phyloP scores from a whole-genome alignment of 1,284 basidiomycete species.

The Erythrobasidium hasegawianum region DNA sequence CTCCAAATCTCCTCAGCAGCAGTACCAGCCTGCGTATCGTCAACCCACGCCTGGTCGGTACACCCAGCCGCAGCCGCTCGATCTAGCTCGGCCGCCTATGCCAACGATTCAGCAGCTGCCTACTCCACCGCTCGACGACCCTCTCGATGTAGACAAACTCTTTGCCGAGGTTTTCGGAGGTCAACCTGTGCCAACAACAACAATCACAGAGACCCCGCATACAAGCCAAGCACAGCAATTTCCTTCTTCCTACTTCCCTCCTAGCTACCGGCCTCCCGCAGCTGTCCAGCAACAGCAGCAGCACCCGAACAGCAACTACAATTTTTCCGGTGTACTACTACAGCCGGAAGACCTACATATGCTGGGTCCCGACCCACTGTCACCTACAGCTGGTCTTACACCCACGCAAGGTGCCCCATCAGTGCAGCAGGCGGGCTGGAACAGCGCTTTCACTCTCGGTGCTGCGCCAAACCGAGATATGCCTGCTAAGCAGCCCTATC shows the following conservation, averaged over 20 bases:
- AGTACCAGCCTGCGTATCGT: neutral
- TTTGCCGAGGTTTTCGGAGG: slow-evolving; percentile 1
- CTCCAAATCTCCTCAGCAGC: neutral
- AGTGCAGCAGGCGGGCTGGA: slow-evolving; percentile 5
- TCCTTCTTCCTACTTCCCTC: no score
- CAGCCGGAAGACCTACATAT: slow-evolving; percentile 29
- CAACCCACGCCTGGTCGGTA: neutral
- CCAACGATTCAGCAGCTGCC: neutral
- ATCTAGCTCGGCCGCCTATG: neutral
- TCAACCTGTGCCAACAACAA: neutral
- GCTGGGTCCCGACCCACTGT: slow-evolving; percentile 28
- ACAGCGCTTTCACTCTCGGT: neutral
- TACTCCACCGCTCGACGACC: neutral
- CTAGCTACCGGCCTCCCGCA: neutral
- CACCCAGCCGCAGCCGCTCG: neutral
- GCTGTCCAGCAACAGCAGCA: neutral
- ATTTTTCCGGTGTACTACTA: slow-evolving; percentile 27
- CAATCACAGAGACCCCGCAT: neutral
- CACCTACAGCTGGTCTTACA: neutral
- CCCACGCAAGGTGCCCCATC: slow-evolving; percentile 7
- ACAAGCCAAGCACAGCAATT: neutral
- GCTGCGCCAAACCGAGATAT: neutral
- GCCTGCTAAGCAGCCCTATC: neutral
- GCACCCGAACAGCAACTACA: slow-evolving; percentile 20
- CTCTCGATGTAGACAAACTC: neutral